Percentiles rank a stretch among this genome's conserved stretches.
phyloP scores from a whole-genome alignment of 495 filamentous ascomycete species.

The Hamigera avellanea region DNA sequence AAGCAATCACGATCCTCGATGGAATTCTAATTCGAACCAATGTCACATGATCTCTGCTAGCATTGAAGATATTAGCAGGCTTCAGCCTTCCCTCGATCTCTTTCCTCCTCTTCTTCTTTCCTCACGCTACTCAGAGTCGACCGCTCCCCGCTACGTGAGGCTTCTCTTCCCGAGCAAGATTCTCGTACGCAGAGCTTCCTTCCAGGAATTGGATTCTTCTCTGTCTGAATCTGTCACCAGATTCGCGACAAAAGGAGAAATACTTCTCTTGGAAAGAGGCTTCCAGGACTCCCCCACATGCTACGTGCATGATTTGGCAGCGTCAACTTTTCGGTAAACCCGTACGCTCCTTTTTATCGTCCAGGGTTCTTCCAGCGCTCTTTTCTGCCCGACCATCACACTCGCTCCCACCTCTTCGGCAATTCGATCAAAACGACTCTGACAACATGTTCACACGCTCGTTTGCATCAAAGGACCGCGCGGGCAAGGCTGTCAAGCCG shows the following conservation, averaged over 20 bases:
- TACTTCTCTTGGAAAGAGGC: conserved; percentile 15
- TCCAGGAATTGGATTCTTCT: conserved; percentile 9
- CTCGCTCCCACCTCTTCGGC: background rate
- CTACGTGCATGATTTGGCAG: conserved; percentile 22
- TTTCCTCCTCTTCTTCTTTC: conserved; percentile 6
- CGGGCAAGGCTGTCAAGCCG: conserved; percentile 65
- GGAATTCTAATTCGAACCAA: no score
- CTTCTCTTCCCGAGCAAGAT: conserved; percentile 6
- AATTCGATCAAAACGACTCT: conserved; percentile 1
- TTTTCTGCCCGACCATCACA: conserved; percentile 1
- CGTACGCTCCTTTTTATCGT: conserved; percentile 23
- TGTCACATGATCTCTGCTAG: no score
- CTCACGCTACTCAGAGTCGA: conserved; percentile 31
- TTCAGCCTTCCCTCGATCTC: conserved; percentile 24
- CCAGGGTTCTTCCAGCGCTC: conserved; percentile 14
- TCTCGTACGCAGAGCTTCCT: conserved; percentile 21
- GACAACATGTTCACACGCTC: conserved; percentile 71
- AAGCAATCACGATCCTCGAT: no score
- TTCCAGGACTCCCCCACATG: conserved; percentile 28
- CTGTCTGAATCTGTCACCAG: background rate
- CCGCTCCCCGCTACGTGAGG: conserved; percentile 17
- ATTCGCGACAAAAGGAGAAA: background rate
- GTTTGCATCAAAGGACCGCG: conserved; percentile 62
- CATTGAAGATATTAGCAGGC: background rate
- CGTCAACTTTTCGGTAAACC: conserved; percentile 26